Evolutionary conservation across 768 basidiomycete species (phyloP).

Genomic region (Piloderma croceum): DNA sequence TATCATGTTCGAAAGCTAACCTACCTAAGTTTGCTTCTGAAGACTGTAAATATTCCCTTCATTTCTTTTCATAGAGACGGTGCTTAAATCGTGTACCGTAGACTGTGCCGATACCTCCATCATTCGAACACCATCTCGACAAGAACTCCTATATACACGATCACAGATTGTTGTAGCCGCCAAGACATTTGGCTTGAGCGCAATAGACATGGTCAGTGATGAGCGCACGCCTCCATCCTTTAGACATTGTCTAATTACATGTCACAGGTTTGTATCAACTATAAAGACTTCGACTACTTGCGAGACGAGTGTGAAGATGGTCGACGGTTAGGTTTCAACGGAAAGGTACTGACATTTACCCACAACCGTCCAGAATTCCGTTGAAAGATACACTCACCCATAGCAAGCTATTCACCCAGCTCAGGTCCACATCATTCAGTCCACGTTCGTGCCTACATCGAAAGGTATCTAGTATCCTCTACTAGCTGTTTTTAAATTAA

Average conservation of each 20-base stretch:
- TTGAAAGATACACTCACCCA: neutral
- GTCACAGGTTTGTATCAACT: conserved; percentile 78
- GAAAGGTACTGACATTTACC: conserved; percentile 51
- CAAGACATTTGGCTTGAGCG: conserved; percentile 75
- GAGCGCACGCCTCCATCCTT: neutral
- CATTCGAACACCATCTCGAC: conserved; percentile 64
- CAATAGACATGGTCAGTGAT: conserved; percentile 80
- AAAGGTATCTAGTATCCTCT: conserved; percentile 41
- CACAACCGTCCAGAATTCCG: conserved; percentile 2
- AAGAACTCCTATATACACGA: conserved; percentile 78
- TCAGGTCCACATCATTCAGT: conserved; percentile 74
- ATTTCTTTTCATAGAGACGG: conserved; percentile 1
- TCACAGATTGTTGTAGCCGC: conserved; percentile 78
- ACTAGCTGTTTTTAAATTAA: neutral
- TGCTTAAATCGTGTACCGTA: conserved; percentile 23
- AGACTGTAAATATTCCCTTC: conserved; percentile 56
- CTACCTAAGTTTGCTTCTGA: conserved; percentile 98
- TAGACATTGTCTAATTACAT: neutral
- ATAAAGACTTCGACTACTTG: conserved; percentile 64
- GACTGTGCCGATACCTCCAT: conserved; percentile 89
- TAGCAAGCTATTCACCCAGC: conserved; percentile 94
- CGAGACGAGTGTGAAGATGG: conserved; percentile 77
- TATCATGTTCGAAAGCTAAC: conserved; percentile 26
- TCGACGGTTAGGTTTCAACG: conserved; percentile 79
- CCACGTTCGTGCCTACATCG: conserved; percentile 69